Base-by-base conservation (phyloP, 2,329 filamentous ascomycete species). In the Ambrosiella cleistominuta region DNA sequence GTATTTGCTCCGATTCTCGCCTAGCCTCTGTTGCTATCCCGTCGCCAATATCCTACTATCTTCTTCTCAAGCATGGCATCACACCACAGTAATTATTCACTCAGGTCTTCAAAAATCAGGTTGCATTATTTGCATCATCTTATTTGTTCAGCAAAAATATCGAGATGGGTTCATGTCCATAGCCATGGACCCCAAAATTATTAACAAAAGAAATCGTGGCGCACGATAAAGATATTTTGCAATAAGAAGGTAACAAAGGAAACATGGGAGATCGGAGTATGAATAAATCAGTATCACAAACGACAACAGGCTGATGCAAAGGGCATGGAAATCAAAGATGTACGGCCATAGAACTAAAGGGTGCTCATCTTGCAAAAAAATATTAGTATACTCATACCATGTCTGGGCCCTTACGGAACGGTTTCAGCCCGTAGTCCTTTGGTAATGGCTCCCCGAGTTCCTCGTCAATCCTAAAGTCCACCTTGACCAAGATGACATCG, bases 391-490 rank as follows among this genome's bases (percentile, higher is more conserved):
- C 42, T 40, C 45, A 57, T 9, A 38, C 17, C 5, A 50, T 40
- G 3, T 38, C 35, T 35, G 27, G 17, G 5, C 44, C 51, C 49
- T 60, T 47, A 44, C 40, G 42, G 37, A 60, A 60, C 12, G 57
- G 54, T 42, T 54, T 58, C 19, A 61, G 12, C 2, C 56, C 52
- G 49, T 58, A 61, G 40, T 61, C 56, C 36, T 58, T 58, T 15
- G 58, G 50, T 15, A 57, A 49, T 13, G 59, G 59, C 40, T 47
- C 42, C 11, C 60, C 42, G 47, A 53, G 39, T 56, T 62, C 12
- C 39, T 70, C 67, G 27, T 69, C 65, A 17, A 70, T 59, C n/a
- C 66, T 63, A 57, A 70, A 70, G n/a, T 69, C 69, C 42, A 70
- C 65, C 50, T 67, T 64, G 8, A 70, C 68, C 47, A 69, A 61